These are phyloP conservation scores for Trametes villosa DNA, from an alignment of 768 basidiomycete species.

Conservation along the genomic window DNA sequence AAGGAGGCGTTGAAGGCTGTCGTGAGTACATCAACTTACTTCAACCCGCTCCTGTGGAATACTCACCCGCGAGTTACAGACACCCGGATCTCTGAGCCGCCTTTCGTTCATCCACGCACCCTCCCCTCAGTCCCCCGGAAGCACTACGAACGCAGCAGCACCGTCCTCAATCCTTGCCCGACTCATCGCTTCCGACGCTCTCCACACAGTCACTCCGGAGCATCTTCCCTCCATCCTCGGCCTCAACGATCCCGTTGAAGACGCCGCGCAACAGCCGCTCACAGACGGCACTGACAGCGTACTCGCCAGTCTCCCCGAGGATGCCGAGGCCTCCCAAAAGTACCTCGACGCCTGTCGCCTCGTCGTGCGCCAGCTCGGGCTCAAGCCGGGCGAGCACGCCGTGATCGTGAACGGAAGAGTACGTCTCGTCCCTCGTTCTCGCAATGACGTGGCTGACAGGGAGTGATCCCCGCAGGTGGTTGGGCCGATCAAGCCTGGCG, in stretches of 20 bases:
- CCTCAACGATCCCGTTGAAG: conserved; percentile 21
- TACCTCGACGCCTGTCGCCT: conserved; percentile 52
- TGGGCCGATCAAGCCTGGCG: conserved; percentile 64
- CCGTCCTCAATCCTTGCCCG: conserved; percentile 53
- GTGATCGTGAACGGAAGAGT: conserved; percentile 87
- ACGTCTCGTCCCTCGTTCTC: no score
- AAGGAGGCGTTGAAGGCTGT: conserved; percentile 67
- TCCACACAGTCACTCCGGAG: conserved; percentile 45
- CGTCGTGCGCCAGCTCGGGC: conserved; percentile 57
- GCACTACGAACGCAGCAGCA: conserved; percentile 28
- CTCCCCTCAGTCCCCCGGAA: conserved; percentile 22
- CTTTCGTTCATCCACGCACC: conserved; percentile 84
- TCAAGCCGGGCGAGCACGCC: conserved; percentile 63
- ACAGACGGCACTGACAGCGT: conserved; percentile 39
- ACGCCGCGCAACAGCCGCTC: conserved; percentile 46
- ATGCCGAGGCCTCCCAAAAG: conserved; percentile 43
- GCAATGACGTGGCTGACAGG: no score
- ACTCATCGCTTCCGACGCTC: conserved; percentile 46
- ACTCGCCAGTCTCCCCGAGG: conserved; percentile 39
- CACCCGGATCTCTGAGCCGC: conserved; percentile 52
- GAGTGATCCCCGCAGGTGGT: no score
- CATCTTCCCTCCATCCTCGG: conserved; percentile 48
- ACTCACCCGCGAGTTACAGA: conserved; percentile 39
- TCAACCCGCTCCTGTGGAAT: background rate
- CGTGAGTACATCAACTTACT: conserved; percentile 46